These are phyloP conservation scores for Nicotiana tabacum DNA, from an alignment of 257 asterid genomes.

Conservation along the genomic window DNA sequence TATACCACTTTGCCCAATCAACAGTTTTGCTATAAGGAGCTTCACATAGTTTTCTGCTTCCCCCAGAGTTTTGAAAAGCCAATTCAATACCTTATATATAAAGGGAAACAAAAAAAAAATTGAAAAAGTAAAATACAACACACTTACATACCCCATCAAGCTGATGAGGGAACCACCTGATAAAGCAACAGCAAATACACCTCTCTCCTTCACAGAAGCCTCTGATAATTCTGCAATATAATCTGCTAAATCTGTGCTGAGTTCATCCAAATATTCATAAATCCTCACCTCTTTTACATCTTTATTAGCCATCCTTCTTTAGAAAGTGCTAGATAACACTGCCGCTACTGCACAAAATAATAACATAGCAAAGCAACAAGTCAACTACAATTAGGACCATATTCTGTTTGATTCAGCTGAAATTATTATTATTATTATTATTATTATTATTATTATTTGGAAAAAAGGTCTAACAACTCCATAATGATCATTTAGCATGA, in stretches of 20 bases:
- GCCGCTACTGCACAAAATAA: constrained; percentile 18
- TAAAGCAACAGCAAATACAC: constrained; percentile 73
- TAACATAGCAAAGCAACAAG: neutral
- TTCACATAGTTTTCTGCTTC: constrained; percentile 77
- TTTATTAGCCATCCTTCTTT: constrained; percentile 56
- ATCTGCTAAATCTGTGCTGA: constrained; percentile 77
- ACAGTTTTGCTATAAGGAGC: constrained; percentile 92
- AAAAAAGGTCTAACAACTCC: constrained; percentile 19
- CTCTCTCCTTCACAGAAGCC: constrained; percentile 81
- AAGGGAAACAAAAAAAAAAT: neutral
- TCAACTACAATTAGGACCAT: constrained; percentile 8
- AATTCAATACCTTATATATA: constrained; percentile 2
- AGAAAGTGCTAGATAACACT: constrained; percentile 18
- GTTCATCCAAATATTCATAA: constrained; percentile 57
- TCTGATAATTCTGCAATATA: constrained; percentile 84
- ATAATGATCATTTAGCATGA: constrained; percentile 14
- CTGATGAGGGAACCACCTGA: constrained; percentile 90
- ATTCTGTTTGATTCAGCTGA: constrained; percentile 13
- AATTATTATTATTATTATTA: neutral
- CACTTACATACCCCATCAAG: constrained; percentile 57
- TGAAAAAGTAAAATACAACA: neutral
- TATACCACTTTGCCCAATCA: constrained; percentile 89
- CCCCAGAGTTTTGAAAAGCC: neutral
- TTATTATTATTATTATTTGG: neutral
- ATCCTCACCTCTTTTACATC: constrained; percentile 66